These are phyloP conservation scores for Saksenaea oblongispora DNA, from an alignment of 371 early-diverging fungal genomes.

Conservation along the genomic window DNA sequence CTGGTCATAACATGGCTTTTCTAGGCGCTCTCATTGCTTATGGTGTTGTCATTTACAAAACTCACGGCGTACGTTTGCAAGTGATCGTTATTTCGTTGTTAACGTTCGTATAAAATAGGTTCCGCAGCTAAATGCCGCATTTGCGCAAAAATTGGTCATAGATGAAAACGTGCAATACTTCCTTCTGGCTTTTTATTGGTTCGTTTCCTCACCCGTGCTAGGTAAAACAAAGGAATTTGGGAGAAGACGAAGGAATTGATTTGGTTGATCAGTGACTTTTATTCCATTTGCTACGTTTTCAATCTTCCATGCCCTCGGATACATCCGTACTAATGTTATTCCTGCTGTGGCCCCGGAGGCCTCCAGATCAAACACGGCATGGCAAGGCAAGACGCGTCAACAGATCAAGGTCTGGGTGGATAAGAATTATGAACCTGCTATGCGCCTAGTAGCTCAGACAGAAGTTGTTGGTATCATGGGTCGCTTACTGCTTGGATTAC, in stretches of 20 bases:
- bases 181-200: slow-evolving; percentile 81
- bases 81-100: not conserved
- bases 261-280: slow-evolving; percentile 61
- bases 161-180: slow-evolving; percentile 92
- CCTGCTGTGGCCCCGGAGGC: slow-evolving; percentile 60
- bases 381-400: slow-evolving; percentile 56
- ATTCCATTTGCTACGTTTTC: slow-evolving; percentile 87
- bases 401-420: slow-evolving; percentile 67
- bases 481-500: slow-evolving; percentile 65
- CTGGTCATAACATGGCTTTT: slow-evolving; percentile 62
- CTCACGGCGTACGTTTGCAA: slow-evolving; percentile 69
- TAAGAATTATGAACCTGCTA: slow-evolving; percentile 69
- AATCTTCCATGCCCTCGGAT: slow-evolving; percentile 81
- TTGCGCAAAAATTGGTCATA: slow-evolving; percentile 68
- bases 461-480: slow-evolving; percentile 82
- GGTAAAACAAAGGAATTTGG: slow-evolving; percentile 47
- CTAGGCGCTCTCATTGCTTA: slow-evolving; percentile 79
- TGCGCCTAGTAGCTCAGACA: slow-evolving; percentile 75
- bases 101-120: slow-evolving; percentile 30
- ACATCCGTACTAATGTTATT: slow-evolving; percentile 73
- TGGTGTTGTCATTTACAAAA: slow-evolving; percentile 86
- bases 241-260: not conserved
- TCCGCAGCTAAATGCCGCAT: slow-evolving; percentile 64
- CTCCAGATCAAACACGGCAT: slow-evolving; percentile 22
- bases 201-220: slow-evolving; percentile 65